Evolutionary conservation across 2,329 filamentous ascomycete genomes (phyloP), one percentile per base, ranked within the genome.

Genomic region (Torrubiella hemipterigena): DNA sequence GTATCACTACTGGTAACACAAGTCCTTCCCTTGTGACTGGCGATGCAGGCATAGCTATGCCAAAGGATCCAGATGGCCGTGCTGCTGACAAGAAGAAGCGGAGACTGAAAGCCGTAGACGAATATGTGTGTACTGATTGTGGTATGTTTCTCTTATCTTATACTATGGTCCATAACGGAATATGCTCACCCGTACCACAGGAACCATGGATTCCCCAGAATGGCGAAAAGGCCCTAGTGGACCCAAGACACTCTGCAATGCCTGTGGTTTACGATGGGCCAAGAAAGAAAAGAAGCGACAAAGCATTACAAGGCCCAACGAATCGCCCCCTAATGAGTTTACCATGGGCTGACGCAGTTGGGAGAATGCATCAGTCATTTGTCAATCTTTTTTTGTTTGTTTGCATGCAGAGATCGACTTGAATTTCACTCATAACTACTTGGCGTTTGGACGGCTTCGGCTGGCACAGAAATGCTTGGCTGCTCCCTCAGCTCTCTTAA

Each of bases 51-150:
- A 89, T 93, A 38, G 80, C 81, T 7, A 91, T 93, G 31, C 75
- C 84, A 0, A 59, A 81, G 20, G 85, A 93, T 41, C 75, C 85
- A 39, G 84, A 91, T 36, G 67, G 70, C 11, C 65, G 79, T 29
- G 67, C 67, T 10, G 77, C 72, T 1, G 80, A 85, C 38, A 87
- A 93, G 56, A 93, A 93, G 60, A 79, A 87, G 64, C 82, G 81
- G 63, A 93, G 93, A 53, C 63, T 84, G 28, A 94, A 94, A 52
- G 67, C 74, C 16, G 69, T 71, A 2, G 76, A 94, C 49, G 87
- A 95, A 63, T 95, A 95, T 50, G 84, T 94, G 22, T 96, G 89
- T 55, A 89, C 84, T 2, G 89, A 95, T 54, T 96, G 89, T 57
- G 87, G 89, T 64, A 60, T 41, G 69, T 61, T 33, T 8, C 11